Evolutionary conservation across 2,329 filamentous ascomycete genomes (phyloP), one percentile per base, ranked within the genome.

Genomic region (Erysiphe pisi): DNA sequence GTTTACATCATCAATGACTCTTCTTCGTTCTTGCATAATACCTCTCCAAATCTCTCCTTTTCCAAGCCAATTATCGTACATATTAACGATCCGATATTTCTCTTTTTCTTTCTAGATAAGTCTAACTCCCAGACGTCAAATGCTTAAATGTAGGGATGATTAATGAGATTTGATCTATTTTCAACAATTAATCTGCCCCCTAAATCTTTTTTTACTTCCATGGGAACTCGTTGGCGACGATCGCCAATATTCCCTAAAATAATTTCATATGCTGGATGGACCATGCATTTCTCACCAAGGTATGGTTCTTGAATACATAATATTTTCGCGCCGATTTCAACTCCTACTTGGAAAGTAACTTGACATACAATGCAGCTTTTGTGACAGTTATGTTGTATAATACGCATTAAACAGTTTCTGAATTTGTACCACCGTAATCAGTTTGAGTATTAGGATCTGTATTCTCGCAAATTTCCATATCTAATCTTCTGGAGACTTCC

Each of bases 311-410:
- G 28, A 18, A 36, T 70, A 8, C 63, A 40, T n/a, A 70, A 1
- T 40, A 70, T 18, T 70, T 70, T 25, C 12, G 63, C 63, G 11
- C 11, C 31, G 12, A 14, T 40, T 18, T 40, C 63, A 70, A 36
- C 12, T 8, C 18, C 63, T 70, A 3, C 31, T 31, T 70, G 9
- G 25, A 70, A 70, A 11, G 63, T 40, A 25, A 31, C 63, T n/a
- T 70, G 63, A 40, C 25, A 70, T 12, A 70, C 36, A 25, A 25
- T 25, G 31, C 12, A 40, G 12, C 25, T 70, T 25, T 70, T 25
- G 11, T 70, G 63, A 70, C 31, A 40, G 4, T 70, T 70, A 6
- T 68, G 63, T 70, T 70, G 63, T 36, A 70, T n/a, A 18, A 70
- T 70, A 12, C 31, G 36, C 63, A 70, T 70, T 40, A 70, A 70